Base-by-base conservation (phyloP, 495 filamentous ascomycete genomes). In the Penicillium crystallinum region DNA sequence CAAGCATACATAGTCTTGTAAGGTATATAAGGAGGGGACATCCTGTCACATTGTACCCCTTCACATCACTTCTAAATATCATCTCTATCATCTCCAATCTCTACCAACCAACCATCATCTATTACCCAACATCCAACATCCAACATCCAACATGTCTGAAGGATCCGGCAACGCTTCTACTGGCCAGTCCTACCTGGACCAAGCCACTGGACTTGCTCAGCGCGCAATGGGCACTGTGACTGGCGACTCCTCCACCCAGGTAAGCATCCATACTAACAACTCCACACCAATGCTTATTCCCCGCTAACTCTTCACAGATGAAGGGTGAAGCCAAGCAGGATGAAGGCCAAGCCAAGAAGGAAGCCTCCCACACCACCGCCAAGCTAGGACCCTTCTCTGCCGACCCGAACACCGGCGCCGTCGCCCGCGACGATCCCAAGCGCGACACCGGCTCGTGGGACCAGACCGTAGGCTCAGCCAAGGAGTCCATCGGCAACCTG, bases 381-480 rank as follows among this genome's bases (percentile, higher is more conserved):
- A 91, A 90, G 63, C 55, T 86, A 19, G 90, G 87, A 17, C 81
- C 84, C 39, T 64, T 84, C 52, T 43, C 70, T 12, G 81, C 81
- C 15, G 79, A 88, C 53, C 84, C 86, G 21, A 72, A 82, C 42
- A 80, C 84, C 4, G 91, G 89, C 37, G 84, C 82, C 40, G 73
- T 89, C 45, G 81, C 87, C 34, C 74, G 81, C 58, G 88, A 96
- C 70, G 73, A 90, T 66, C 76, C 82, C 7, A 73, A 91, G 68
- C 88, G 91, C 55, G 65, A 74, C 15, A 67, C 79, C 5, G 92
- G 91, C 29, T 75, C 78, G 34, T 91, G 87, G 81, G 88, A 96
- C 74, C 91, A 97, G 72, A 93, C 87, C 35, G 56, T 91, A 34
- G 92, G 92, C 49, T 81, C 88, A 0, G 85, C 81, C 35, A 97